Base-by-base conservation (phyloP, 345 rosid species). In the Camelina hispida region DNA sequence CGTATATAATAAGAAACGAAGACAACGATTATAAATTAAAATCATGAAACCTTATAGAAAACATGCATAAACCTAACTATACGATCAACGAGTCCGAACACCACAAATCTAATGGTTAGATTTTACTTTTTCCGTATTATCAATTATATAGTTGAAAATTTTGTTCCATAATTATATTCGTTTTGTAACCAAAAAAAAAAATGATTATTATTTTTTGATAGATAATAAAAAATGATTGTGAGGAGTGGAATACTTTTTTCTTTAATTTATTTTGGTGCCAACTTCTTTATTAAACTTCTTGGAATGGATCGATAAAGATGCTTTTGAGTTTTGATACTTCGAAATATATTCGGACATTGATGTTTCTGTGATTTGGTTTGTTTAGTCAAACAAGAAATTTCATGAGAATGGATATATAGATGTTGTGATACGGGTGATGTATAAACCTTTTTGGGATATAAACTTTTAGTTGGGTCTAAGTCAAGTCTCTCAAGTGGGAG, bases 401-500 rank as follows among this genome's bases (percentile, higher is more conserved):
- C 34, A 11, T 56, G 64, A 42, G 8, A 34, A 55, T 37, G 10
- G 66, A 70, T 8, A 70, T 8, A 55, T 50, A 15, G 58, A 70
- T 8, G n/a, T 6, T 7, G 25, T 47, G 40, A 37, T 34, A 60
- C 67, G 38, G 23, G 30, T 34, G 50, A 62, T 52, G 62, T 50
- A 13, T 62, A 9, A 9, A 40, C 38, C 15, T 17, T 25, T 40
- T 40, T 11, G 4, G 42, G 42, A 38, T 38, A 12, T 38, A 38
- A 38, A 38, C 42, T 9, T 38, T 10, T 10, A 10, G 62, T 18
- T 32, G 6, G 13, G n/a, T 46, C 23, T 28, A 54, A 54, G 57
- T 73, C 40, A 46, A 65, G 78, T 74, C 66, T 73, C 42, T 73
- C 42, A 56, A 66, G 73, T 74, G 72, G 72, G 61, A 23, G 60